A percentile compares a stretch with the other conserved stretches of the same genome.
These are phyloP conservation scores for Rostrohypoxylon terebratum DNA, from an alignment of 495 filamentous ascomycete genomes.

Conservation along the genomic window DNA sequence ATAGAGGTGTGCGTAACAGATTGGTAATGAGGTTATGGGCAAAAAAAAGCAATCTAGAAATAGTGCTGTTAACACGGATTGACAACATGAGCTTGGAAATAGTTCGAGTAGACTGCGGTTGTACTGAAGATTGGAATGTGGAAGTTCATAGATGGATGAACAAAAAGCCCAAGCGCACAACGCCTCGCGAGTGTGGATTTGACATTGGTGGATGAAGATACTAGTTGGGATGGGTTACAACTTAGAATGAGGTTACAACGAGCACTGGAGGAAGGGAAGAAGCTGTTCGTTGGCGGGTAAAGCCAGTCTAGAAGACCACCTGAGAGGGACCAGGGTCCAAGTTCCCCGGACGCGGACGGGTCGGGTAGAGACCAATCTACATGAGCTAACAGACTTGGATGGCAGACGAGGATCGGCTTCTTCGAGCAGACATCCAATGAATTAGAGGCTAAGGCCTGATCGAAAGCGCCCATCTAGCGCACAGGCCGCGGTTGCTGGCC, in stretches of 20 bases:
- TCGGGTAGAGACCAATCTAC: constrained; percentile 48
- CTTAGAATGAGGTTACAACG: constrained; percentile 35
- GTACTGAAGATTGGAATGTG: constrained; percentile 32
- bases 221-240: constrained; percentile 44
- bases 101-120: constrained; percentile 17
- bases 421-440: constrained; percentile 38
- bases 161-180: constrained; percentile 28
- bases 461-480: constrained; percentile 44
- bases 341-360: constrained; percentile 46
- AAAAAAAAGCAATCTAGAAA: constrained; percentile 19
- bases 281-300: constrained; percentile 41
- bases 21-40: constrained; percentile 18
- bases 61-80: constrained; percentile 25
- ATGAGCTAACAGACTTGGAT: constrained; percentile 38
- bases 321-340: constrained; percentile 26
- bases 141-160: constrained; percentile 18
- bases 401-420: constrained; percentile 43
- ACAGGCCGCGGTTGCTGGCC: constrained; percentile 44
- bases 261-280: constrained; percentile 44
- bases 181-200: constrained; percentile 34
- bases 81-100: constrained; percentile 38
- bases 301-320: constrained; percentile 38
- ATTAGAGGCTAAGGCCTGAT: constrained; percentile 34
- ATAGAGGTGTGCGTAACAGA: not conserved
- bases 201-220: constrained; percentile 36